Conservation (phyloP, 1,139 yeast species). For the Blastobotrys aristatus region DNA sequence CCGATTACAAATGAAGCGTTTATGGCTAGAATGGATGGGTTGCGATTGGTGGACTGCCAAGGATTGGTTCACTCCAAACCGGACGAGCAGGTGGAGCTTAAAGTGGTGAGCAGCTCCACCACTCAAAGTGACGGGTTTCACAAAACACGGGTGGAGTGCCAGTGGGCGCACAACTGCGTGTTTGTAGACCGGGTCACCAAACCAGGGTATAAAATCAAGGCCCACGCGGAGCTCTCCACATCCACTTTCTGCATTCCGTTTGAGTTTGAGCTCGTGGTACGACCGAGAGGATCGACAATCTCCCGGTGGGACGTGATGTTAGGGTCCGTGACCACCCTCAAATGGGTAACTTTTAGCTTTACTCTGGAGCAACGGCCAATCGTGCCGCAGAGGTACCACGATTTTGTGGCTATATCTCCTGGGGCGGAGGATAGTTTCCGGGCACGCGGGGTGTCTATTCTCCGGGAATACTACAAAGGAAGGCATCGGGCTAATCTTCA, state of each 20-base stretch:
- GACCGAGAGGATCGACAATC: slow-evolving; percentile 12
- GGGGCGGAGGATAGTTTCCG: slow-evolving; percentile 8
- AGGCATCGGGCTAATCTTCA: slow-evolving; percentile 5
- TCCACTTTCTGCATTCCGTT: not conserved
- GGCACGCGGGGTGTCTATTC: slow-evolving; percentile 21
- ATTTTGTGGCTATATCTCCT: slow-evolving; percentile 17
- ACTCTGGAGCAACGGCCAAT: slow-evolving; percentile 10
- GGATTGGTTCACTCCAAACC: slow-evolving; percentile 16
- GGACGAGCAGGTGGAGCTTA: not conserved
- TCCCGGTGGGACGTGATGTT: slow-evolving; percentile 18
- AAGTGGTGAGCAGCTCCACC: not conserved
- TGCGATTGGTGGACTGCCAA: slow-evolving; percentile 24
- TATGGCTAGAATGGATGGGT: slow-evolving; percentile 15
- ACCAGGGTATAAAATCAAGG: slow-evolving; percentile 15
- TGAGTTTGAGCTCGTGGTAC: slow-evolving; percentile 7
- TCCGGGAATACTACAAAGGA: slow-evolving; percentile 18
- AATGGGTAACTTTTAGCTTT: slow-evolving; percentile 11
- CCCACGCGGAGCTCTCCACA: slow-evolving; percentile 2
- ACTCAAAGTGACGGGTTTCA: not conserved
- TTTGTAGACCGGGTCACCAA: slow-evolving; percentile 21
- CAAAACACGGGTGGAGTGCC: slow-evolving; percentile 16
- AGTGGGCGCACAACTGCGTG: slow-evolving; percentile 24
- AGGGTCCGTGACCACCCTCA: slow-evolving; percentile 12
- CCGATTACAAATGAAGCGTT: slow-evolving; percentile 16
- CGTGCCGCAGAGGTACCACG: slow-evolving; percentile 16